Evolutionary conservation across 192 early-diverging fungal genomes (phyloP).

Genomic region (Lobulomyces angularis): DNA sequence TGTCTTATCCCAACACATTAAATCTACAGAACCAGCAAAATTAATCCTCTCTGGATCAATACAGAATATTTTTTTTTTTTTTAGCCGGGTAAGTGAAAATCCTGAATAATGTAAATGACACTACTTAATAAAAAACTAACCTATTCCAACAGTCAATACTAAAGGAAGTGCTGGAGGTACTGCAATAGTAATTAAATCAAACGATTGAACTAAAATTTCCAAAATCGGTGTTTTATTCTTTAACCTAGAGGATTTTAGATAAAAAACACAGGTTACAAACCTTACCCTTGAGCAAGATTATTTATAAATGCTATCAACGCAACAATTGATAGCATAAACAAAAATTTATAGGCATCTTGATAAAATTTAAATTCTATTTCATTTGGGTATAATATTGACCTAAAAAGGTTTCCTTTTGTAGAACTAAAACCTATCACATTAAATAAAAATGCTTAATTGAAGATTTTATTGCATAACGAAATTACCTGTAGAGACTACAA

Average conservation of each 20-base stretch:
- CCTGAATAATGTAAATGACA: conserved; percentile 28
- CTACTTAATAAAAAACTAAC: conserved; percentile 17
- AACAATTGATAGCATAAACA: conserved; percentile 17
- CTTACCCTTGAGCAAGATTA: conserved; percentile 15
- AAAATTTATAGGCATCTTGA: conserved; percentile 24
- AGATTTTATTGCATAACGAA: no score
- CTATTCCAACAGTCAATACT: conserved; percentile 26
- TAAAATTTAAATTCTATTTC: conserved; percentile 36
- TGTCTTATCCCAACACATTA: conserved; percentile 41
- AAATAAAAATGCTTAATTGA: no score
- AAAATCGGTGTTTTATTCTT: neutral
- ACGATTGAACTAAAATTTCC: conserved; percentile 6
- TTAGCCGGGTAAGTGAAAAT: conserved; percentile 11
- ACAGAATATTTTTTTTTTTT: neutral
- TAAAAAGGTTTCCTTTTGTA: conserved; percentile 30
- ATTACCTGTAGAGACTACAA: conserved; percentile 31
- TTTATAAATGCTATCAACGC: conserved; percentile 26
- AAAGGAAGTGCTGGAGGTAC: conserved; percentile 35
- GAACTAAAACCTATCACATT: conserved; percentile 29
- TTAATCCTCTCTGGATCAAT: conserved; percentile 18
- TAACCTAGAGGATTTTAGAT: conserved; percentile 7
- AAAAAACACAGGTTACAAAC: neutral
- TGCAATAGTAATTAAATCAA: conserved; percentile 33
- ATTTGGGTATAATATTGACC: conserved; percentile 26
- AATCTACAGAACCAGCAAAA: conserved; percentile 24